phyloP scores from a whole-genome alignment of 352 stramenopile genomes.

The Pythium scleroteichum region DNA sequence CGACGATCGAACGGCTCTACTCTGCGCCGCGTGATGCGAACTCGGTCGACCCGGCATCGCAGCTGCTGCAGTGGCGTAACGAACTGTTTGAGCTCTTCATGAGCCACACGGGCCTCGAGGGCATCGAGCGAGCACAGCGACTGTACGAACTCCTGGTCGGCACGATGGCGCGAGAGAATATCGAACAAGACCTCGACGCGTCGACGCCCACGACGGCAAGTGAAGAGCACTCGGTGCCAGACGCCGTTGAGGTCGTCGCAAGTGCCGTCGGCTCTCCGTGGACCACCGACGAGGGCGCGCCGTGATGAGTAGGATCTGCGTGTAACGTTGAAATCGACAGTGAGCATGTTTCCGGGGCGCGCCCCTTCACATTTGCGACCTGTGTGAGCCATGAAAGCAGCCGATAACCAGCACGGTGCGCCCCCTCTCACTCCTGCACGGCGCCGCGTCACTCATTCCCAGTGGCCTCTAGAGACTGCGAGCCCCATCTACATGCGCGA shows the following conservation, averaged over 20 bases:
- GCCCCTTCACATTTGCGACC: not conserved
- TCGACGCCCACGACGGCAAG: too few species aligned
- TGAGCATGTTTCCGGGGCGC: not conserved
- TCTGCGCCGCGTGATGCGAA: slow-evolving; percentile 5
- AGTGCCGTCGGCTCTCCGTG: slow-evolving; percentile 15
- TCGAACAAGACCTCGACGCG: too few species aligned
- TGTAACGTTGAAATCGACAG: too few species aligned
- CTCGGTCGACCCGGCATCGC: slow-evolving; percentile 22
- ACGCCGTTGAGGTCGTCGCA: not conserved
- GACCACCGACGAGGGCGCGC: not conserved
- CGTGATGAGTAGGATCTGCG: not conserved
- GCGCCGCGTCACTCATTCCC: not conserved
- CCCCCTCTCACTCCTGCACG: not conserved
- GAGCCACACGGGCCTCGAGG: slow-evolving; percentile 26
- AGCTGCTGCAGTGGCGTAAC: slow-evolving; percentile 50
- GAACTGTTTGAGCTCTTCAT: slow-evolving; percentile 59
- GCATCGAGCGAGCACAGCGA: slow-evolving; percentile 33
- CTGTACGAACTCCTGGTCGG: slow-evolving; percentile 18
- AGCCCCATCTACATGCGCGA: slow-evolving; percentile 21
- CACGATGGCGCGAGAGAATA: not conserved
- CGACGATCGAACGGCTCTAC: slow-evolving; percentile 48
- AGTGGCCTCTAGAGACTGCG: slow-evolving; percentile 1
- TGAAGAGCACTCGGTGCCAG: not conserved
- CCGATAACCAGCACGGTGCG: slow-evolving; percentile 5
- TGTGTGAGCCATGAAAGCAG: slow-evolving; percentile 3